Base-by-base conservation (phyloP, 139 green algal genomes). In the Astrephomene gubernaculifera region DNA sequence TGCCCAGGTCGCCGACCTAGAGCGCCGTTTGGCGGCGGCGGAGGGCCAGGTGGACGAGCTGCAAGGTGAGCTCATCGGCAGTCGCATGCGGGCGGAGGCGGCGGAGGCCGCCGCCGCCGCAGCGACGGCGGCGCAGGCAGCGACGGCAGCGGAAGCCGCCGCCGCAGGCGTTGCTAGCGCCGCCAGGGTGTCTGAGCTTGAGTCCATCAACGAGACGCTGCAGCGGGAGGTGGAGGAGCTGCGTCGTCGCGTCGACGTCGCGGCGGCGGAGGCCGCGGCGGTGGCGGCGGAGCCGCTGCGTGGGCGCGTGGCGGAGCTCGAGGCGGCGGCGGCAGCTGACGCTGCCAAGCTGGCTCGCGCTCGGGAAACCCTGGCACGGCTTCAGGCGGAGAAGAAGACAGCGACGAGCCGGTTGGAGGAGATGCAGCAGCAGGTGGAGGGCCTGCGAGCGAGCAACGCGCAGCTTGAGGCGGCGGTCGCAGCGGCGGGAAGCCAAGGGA, bases 31-130 rank as follows among this genome's bases (percentile, higher is more conserved):
- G 61, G 33, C 60, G 10, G 61, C 3, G 24, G 78, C 78, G 43
- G 78, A 84, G 61, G 44, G 31, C 21, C 78, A 84, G 31, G 41
- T 49, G 2, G 78, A 84, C 41, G 78, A 74, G 22, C 61, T 84
- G 63, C 78, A 84, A 44, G 78, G 78, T 12, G 78, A 84, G 78
- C 60, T 84, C 19, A 84, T 84, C 22, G 78, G 78, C 78, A 53
- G 61, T 63, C 61, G 78, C 33, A 84, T 84, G 78, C 78, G 78
- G 0, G 78, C 78, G 0, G 78, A 84, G n/a, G 61, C 78, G 4
- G 78, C 78, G 7, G 78, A 84, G 78, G 61, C 78, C 9, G 63
- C 33, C 24, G 41, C 19, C 0, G 31, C 63, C 7, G 21, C 78
- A 14, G 78, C 78, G 21, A 63, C 78, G 1, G 44, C 43, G 9